Evolutionary conservation across 1,139 yeast genomes (phyloP).

Genomic region (Suhomyces panamericanus): DNA sequence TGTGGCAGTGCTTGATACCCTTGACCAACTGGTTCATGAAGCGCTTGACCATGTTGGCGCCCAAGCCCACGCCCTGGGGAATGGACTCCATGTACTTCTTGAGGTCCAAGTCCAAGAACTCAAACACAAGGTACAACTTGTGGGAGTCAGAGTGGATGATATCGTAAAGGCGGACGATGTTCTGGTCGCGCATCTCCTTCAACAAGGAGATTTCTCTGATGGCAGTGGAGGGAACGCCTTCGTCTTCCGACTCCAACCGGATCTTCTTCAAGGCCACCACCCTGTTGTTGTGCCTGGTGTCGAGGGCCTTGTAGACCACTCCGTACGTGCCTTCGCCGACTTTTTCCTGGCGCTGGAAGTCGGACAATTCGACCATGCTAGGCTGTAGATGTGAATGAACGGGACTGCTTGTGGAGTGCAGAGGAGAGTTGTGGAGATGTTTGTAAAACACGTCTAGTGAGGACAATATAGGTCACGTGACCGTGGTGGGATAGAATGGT

Average conservation of each 20-base stretch:
- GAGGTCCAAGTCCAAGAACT: constrained; percentile 88
- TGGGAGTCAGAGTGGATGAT: constrained; percentile 97
- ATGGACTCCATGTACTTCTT: constrained; percentile 96
- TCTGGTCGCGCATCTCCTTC: constrained; percentile 90
- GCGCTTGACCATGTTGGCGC: constrained; percentile 84
- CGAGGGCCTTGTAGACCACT: constrained; percentile 95
- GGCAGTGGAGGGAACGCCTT: constrained; percentile 98
- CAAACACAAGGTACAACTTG: constrained; percentile 89
- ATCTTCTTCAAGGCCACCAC: constrained; percentile 94
- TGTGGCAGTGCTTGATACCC: constrained; percentile 94
- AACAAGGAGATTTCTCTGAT: constrained; percentile 92
- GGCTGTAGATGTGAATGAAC: neutral
- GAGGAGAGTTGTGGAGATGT: neutral
- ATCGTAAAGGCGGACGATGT: constrained; percentile 87
- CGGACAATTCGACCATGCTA: constrained; percentile 79
- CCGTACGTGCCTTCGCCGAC: constrained; percentile 99
- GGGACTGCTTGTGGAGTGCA: neutral
- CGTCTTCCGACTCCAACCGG: constrained; percentile 94
- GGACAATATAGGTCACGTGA: neutral
- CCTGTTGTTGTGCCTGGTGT: constrained; percentile 82
- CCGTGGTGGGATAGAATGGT: no score
- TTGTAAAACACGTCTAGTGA: constrained; percentile 5
- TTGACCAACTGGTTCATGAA: constrained; percentile 90
- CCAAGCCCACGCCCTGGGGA: constrained; percentile 89
- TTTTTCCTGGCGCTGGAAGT: constrained; percentile 91